These are phyloP conservation scores for Agrocybe praecox DNA, from an alignment of 768 basidiomycete genomes.

Conservation along the genomic window DNA sequence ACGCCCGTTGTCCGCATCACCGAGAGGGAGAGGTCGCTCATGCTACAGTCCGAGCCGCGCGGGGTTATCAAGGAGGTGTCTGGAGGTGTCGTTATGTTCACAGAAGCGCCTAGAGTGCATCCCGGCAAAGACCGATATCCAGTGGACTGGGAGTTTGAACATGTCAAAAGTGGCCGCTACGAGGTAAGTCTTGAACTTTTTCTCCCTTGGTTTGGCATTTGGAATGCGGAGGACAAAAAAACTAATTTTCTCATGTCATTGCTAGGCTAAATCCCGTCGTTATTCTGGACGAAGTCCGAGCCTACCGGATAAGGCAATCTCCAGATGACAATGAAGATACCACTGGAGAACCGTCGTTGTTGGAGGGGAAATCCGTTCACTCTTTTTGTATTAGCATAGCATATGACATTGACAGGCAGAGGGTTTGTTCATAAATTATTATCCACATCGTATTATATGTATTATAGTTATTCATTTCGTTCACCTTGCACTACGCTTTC, in stretches of 20 bases:
- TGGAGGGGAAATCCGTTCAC: slow-evolving; percentile 1
- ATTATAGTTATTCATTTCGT: slow-evolving; percentile 19
- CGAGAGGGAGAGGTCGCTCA: slow-evolving; percentile 22
- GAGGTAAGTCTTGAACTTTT: slow-evolving; percentile 22
- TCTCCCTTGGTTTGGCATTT: neutral
- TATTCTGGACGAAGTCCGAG: neutral
- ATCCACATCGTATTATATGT: slow-evolving; percentile 20
- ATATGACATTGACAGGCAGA: neutral
- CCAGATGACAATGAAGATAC: neutral
- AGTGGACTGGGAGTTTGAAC: slow-evolving; percentile 27
- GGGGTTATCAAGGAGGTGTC: slow-evolving; percentile 27
- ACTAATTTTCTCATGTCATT: neutral
- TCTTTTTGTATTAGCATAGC: slow-evolving; percentile 4
- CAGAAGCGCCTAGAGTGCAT: slow-evolving; percentile 15
- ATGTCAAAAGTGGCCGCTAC: slow-evolving; percentile 21
- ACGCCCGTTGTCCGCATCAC: slow-evolving; percentile 9
- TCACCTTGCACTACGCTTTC: slow-evolving; percentile 14
- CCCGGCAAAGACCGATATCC: slow-evolving; percentile 15
- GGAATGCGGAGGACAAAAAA: neutral
- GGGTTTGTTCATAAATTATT: slow-evolving; percentile 14
- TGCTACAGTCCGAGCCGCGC: slow-evolving; percentile 21
- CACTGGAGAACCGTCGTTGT: no score
- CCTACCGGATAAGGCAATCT: neutral
- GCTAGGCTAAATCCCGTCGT: neutral
- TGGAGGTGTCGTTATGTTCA: slow-evolving; percentile 29